phyloP scores from a whole-genome alignment of 768 basidiomycete genomes.

The Phanerochaete sordida region DNA sequence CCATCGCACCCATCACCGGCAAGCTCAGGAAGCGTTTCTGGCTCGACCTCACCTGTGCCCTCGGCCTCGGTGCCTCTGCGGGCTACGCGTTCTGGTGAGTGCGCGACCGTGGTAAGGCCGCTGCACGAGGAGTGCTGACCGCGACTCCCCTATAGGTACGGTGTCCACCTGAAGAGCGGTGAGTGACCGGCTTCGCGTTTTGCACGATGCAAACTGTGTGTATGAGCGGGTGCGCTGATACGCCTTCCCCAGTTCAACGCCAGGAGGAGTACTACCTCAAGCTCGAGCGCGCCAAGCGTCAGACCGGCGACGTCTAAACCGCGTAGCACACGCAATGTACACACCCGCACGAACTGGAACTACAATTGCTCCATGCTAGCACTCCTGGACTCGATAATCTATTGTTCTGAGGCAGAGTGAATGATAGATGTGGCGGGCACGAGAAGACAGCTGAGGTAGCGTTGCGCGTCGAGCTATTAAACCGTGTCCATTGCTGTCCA shows the following conservation, averaged over 20 bases:
- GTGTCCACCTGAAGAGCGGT: slow-evolving; percentile 73
- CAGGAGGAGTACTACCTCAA: slow-evolving; percentile 87
- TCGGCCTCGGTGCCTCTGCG: slow-evolving; percentile 72
- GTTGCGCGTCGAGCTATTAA: slow-evolving; percentile 2
- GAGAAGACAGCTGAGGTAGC: not conserved
- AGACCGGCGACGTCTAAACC: slow-evolving; percentile 17
- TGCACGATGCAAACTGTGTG: not conserved
- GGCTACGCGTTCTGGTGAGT: slow-evolving; percentile 86
- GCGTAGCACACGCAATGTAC: not conserved
- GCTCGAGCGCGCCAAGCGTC: slow-evolving; percentile 58
- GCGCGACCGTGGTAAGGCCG: not conserved
- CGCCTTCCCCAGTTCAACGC: slow-evolving; percentile 55
- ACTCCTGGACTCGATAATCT: not conserved
- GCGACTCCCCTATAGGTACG: slow-evolving; percentile 50
- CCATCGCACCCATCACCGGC: slow-evolving; percentile 86
- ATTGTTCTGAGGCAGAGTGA: not conserved
- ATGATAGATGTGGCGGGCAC: not conserved
- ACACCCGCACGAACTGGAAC: not conserved
- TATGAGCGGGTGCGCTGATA: slow-evolving; percentile 3
- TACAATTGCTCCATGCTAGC: not conserved
- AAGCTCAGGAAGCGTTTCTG: slow-evolving; percentile 91
- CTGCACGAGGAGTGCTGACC: slow-evolving; percentile 25
- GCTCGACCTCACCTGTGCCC: slow-evolving; percentile 71
- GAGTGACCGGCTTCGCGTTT: slow-evolving; percentile 31
- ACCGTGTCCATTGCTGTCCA: not conserved